phyloP scores from a whole-genome alignment of 139 green algal species.

The Closterium sp. region DNA sequence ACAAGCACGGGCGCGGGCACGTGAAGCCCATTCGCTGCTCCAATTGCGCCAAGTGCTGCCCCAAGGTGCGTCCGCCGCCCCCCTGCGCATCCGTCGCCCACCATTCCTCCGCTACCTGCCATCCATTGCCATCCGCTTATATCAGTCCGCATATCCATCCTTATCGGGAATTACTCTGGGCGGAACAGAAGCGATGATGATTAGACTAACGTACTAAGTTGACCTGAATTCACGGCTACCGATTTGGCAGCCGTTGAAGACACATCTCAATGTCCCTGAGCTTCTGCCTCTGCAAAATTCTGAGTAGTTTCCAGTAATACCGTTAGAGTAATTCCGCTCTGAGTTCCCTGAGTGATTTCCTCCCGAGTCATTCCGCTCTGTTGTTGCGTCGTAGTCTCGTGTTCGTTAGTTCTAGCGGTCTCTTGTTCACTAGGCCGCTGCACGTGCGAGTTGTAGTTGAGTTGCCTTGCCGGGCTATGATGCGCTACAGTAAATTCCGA shows the following conservation, averaged over 20 bases:
- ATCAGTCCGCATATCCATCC: too few species aligned
- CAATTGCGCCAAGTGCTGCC: conserved; percentile 49
- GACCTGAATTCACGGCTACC: background rate
- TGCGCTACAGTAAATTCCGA: background rate
- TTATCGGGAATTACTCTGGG: too few species aligned
- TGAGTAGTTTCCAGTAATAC: too few species aligned
- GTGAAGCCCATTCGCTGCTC: conserved; percentile 53
- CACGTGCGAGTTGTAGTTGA: background rate
- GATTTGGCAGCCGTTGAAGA: background rate
- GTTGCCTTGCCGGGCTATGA: background rate
- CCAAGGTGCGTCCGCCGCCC: conserved; percentile 32
- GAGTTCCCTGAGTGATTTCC: background rate
- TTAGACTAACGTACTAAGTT: background rate
- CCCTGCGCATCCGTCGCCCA: background rate
- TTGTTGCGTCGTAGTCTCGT: background rate
- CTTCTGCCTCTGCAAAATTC: background rate
- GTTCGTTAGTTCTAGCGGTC: background rate
- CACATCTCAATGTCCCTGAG: background rate
- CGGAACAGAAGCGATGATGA: background rate
- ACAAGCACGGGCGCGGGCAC: conserved; percentile 88
- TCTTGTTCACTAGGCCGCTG: background rate
- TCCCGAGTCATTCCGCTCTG: background rate
- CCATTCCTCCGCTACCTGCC: too few species aligned
- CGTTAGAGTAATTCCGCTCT: too few species aligned
- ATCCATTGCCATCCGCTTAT: too few species aligned